These are phyloP conservation scores for Botryotinia calthae DNA, from an alignment of 2,329 filamentous ascomycete species.

Conservation along the genomic window DNA sequence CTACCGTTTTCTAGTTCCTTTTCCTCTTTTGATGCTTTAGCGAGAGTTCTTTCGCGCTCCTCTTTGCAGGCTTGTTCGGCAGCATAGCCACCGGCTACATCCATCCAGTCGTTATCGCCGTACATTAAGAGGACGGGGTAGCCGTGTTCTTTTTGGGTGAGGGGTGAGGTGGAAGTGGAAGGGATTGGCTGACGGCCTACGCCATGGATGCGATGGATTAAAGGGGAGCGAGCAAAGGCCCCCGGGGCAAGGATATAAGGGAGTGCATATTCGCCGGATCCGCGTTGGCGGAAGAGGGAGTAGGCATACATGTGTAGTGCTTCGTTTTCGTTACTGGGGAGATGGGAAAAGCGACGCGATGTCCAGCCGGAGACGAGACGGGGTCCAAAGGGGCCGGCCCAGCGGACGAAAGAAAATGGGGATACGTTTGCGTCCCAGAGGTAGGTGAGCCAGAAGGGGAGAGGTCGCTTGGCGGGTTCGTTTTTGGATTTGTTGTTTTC, in stretches of 20 bases:
- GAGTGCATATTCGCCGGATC: constrained; percentile 90
- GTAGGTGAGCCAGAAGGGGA: constrained; percentile 85
- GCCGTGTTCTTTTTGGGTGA: constrained; percentile 50
- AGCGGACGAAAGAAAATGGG: constrained; percentile 85
- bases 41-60: constrained; percentile 58
- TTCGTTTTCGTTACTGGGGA: constrained; percentile 75
- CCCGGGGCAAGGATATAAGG: constrained; percentile 91
- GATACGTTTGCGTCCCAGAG: constrained; percentile 98
- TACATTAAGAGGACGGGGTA: constrained; percentile 92
- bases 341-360: constrained; percentile 83
- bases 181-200: constrained; percentile 69
- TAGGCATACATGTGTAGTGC: constrained; percentile 93
- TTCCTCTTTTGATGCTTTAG: constrained; percentile 64
- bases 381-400: constrained; percentile 85
- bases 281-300: constrained; percentile 86
- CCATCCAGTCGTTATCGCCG: constrained; percentile 99
- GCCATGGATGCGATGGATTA: constrained; percentile 82
- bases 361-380: constrained; percentile 95
- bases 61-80: constrained; percentile 76
- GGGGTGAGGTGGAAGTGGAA: not conserved
- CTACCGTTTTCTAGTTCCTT: constrained; percentile 70
- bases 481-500: constrained; percentile 38
- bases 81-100: constrained; percentile 78
- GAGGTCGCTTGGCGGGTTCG: constrained; percentile 46
- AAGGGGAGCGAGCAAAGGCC: constrained; percentile 81